Conservation (phyloP, 1,284 basidiomycete species). For the Rhodotorula sp. region DNA sequence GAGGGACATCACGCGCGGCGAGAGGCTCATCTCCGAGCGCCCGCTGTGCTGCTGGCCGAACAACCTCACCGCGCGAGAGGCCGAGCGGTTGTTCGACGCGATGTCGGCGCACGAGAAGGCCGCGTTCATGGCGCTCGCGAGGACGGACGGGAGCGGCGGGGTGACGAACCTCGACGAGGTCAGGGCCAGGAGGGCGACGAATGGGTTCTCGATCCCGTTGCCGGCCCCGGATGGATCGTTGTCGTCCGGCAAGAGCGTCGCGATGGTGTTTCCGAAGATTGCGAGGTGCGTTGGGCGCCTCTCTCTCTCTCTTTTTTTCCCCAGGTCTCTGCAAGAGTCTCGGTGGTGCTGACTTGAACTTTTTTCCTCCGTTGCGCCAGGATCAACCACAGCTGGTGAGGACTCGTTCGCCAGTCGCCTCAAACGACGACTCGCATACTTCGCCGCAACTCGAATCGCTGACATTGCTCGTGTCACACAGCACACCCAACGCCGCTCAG, state of each 20-base stretch:
- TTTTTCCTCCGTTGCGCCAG: no score
- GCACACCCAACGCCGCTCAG: constrained; percentile 34
- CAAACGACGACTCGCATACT: no score
- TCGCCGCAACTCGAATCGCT: not conserved
- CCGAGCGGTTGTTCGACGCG: constrained; percentile 23
- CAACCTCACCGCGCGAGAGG: constrained; percentile 20
- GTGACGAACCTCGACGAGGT: constrained; percentile 28
- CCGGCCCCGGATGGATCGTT: constrained; percentile 10
- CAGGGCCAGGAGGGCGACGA: constrained; percentile 39
- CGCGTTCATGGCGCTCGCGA: constrained; percentile 33
- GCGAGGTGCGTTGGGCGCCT: constrained; percentile 22
- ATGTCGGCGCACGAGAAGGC: constrained; percentile 23
- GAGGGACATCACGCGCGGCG: constrained; percentile 25
- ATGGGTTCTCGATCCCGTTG: constrained; percentile 42
- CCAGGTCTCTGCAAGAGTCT: no score
- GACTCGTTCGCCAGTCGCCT: no score
- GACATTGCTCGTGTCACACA: not conserved
- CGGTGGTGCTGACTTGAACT: not conserved
- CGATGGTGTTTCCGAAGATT: constrained; percentile 33
- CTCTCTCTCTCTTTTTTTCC: no score
- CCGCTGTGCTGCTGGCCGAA: constrained; percentile 42
- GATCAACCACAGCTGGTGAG: constrained; percentile 35
- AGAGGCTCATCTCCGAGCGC: constrained; percentile 39
- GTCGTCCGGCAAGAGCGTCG: not conserved
- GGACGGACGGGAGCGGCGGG: constrained; percentile 17